Evolutionary conservation across 2,329 filamentous ascomycete genomes (phyloP).

Genomic region (Xylariales sp.): DNA sequence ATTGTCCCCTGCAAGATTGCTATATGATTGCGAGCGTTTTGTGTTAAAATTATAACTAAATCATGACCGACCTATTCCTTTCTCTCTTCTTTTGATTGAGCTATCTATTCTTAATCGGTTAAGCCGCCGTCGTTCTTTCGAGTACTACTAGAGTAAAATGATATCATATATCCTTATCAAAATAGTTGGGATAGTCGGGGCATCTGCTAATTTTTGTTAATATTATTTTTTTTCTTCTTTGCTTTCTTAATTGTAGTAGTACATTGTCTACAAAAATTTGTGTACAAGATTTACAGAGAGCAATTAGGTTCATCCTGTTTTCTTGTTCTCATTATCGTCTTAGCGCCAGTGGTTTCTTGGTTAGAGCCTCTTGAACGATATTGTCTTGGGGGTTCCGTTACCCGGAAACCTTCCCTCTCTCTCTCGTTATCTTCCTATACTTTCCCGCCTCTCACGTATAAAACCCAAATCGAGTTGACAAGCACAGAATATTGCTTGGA

Average conservation of each 20-base stretch:
- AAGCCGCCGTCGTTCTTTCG: neutral
- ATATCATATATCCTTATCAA: neutral
- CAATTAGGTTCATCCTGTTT: neutral
- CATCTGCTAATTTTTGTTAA: neutral
- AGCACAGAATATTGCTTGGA: no score
- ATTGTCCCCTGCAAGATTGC: neutral
- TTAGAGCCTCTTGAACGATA: neutral
- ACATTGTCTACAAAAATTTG: constrained; percentile 32
- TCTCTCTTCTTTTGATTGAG: no score
- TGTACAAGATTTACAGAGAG: constrained; percentile 35
- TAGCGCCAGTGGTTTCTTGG: neutral
- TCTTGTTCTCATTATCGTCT: neutral
- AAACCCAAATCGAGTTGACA: neutral
- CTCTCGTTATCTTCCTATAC: no score
- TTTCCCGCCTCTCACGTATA: neutral
- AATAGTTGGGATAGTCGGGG: neutral
- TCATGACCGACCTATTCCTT: no score
- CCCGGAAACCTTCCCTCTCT: neutral
- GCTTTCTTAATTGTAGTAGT: constrained; percentile 1
- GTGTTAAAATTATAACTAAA: neutral
- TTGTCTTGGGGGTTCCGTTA: neutral
- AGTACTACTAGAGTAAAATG: neutral
- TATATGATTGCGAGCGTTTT: neutral
- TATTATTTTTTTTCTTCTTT: no score
- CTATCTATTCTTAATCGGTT: no score